Conservation (phyloP, 208 protist genomes). For the Acanthamoeba lenticulata region DNA sequence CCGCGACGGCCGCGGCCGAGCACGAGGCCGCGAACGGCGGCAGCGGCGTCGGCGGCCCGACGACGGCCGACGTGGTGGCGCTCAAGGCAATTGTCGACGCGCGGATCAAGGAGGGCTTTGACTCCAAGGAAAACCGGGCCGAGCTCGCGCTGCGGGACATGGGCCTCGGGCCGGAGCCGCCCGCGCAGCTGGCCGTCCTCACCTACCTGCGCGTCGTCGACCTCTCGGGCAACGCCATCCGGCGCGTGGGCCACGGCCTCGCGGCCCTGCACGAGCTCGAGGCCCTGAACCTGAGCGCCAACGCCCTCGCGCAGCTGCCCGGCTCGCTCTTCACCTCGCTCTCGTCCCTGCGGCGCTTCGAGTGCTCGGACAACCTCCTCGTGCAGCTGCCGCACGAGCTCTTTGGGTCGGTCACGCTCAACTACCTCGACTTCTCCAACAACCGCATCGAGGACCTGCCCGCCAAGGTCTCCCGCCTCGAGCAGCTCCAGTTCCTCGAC, state of each 20-base stretch:
- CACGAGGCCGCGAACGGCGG: neutral
- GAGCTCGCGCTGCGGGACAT: neutral
- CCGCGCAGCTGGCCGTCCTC: neutral
- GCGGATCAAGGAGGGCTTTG: neutral
- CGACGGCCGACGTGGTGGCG: neutral
- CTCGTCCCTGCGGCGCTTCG: neutral
- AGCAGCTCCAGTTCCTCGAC: neutral
- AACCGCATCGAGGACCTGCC: neutral
- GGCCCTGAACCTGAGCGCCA: neutral
- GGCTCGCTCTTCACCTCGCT: constrained; percentile 3
- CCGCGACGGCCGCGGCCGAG: neutral
- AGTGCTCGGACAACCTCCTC: constrained; percentile 35
- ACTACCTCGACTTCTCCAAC: constrained; percentile 27
- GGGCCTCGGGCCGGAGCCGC: neutral
- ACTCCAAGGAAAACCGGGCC: neutral
- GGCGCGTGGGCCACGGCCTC: neutral
- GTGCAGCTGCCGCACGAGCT: neutral
- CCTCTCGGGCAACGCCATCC: constrained; percentile 7
- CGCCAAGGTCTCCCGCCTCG: neutral
- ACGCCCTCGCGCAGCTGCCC: neutral
- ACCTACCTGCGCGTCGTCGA: constrained; percentile 1
- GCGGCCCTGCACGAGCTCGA: constrained; percentile 16
- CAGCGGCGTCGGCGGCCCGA: neutral
- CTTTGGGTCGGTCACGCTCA: neutral
- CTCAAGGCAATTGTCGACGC: neutral